Base-by-base conservation (phyloP, 2,329 filamentous ascomycete species). In the Phaeosphaeriaceae sp. region DNA sequence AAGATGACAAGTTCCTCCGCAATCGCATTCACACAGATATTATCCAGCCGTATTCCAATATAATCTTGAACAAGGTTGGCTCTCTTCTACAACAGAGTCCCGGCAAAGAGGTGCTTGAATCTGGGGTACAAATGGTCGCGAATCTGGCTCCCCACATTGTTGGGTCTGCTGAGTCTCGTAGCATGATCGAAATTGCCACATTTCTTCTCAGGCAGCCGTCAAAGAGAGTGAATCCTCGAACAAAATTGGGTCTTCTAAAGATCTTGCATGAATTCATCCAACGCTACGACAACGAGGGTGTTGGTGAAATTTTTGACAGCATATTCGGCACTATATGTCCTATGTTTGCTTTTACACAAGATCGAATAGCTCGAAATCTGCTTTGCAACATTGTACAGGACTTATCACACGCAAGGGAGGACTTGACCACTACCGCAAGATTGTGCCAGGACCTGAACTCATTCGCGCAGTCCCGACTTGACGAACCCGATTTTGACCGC, bases 271-370 rank as follows among this genome's bases (percentile, higher is more conserved):
- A 88, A 52, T 95, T 97, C 57, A 81, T 96, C 36, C 84, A 86
- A 7, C 76, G 89, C 2, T 85, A 84, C 52, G 77, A 84, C 48
- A 74, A 82, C 8, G 74, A 81, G 39, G 79, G 81, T 50, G 80
- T 88, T 40, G 64, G 74, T 5, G 79, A 81, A 18, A 75, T 93
- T 13, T 84, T 84, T 40, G 76, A 81, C 36, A 80, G 83, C 29
- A 83, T 95, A 0, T 96, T 89, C 68, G 79, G 84, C 37, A 90
- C 90, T 0, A 75, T 94, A 8, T 87, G 89, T 3, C 87, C 89
- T 0, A 81, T 97, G 28, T 97, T 96, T 68, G 89, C 90, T 46
- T 96, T 92, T 69, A 93, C 97, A 77, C 90, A 87, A 61, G 92
- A 97, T 70, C 83, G 86, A 35, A 77, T 84, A 35, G 95, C 91